Base-by-base conservation (phyloP, 306 rosid species). In the Aeschynomene evenia region DNA sequence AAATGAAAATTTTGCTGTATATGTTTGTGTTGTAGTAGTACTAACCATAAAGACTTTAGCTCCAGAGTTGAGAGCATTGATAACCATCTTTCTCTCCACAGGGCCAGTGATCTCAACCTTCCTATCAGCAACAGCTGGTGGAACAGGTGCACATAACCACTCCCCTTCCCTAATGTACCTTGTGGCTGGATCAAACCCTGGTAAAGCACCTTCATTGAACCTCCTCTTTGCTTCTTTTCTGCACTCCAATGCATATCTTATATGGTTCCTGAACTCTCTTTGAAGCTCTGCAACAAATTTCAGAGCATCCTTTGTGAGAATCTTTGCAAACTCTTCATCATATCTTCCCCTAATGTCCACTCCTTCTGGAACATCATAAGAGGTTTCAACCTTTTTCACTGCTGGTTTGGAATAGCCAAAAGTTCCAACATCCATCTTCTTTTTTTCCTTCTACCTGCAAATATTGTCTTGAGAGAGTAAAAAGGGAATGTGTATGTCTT, bases 41-140 rank as follows among this genome's bases (percentile, higher is more conserved):
- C 73, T 29, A 62, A 93, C 98, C 98, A 94, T 90, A 63, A 94
- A 94, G 49, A 87, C 95, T 81, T 90, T 88, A 18, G 97, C 98
- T 39, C 95, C 96, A 57, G 96, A 94, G 76, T 90, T 94, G 57
- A 94, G 96, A 39, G 98, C 97, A 74, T 94, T 94, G 77, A 88
- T 94, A 75, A 90, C 60, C 97, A 94, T 90, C 79, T 94, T 90
- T 59, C 97, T 60, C 67, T 94, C 97, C 14, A 90, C 92, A 60
- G 95, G 98, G 3, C 96, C 97, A 0, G 97, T 94, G 62, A 94
- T 94, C 85, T 94, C 97, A 9, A 88, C 98, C 77, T 77, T 88
- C 77, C 97, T 82, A 73, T 94, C 96, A 64, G 88, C 88, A 57
- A 85, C 85, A 22, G 86, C 75, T 4, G 81, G 83, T 10, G 95